These are phyloP conservation scores for Fraxinus xanthoxyloides DNA, from an alignment of 305 asterid species.

Conservation along the genomic window DNA sequence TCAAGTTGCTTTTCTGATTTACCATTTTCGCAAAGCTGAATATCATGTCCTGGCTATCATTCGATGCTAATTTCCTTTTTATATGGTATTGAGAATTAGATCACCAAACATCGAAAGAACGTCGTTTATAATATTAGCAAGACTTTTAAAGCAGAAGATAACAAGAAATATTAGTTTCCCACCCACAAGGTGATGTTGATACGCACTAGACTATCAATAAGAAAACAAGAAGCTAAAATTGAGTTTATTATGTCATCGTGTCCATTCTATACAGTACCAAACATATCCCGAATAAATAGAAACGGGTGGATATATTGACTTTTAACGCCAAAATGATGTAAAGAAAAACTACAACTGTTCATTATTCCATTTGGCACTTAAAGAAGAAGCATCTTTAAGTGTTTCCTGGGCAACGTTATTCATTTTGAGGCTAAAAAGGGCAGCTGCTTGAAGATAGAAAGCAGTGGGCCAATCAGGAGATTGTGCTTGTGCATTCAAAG, in stretches of 20 bases:
- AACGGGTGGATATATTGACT: constrained; percentile 6
- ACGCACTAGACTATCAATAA: neutral
- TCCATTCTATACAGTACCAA: neutral
- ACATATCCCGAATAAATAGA: neutral
- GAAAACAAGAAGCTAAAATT: neutral
- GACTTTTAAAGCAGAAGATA: neutral
- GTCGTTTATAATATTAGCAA: neutral
- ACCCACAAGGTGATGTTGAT: neutral
- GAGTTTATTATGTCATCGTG: neutral
- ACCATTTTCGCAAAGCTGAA: neutral
- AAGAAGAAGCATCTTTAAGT: constrained; percentile 38
- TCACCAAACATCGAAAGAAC: neutral
- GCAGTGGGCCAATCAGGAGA: constrained; percentile 52
- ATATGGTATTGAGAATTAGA: neutral
- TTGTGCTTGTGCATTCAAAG: constrained; percentile 49
- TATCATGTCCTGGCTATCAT: neutral
- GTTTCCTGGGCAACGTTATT: constrained; percentile 42
- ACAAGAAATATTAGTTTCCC: neutral
- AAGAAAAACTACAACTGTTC: neutral
- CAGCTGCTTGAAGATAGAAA: constrained; percentile 51
- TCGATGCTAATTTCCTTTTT: neutral
- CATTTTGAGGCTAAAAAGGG: constrained; percentile 45
- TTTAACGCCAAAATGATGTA: neutral
- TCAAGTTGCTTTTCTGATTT: neutral
- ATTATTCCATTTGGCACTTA: constrained; percentile 31